Evolutionary conservation across 257 asterid genomes (phyloP), one percentile per base, ranked within the genome.

Genomic region (Anisodus acutangulus): DNA sequence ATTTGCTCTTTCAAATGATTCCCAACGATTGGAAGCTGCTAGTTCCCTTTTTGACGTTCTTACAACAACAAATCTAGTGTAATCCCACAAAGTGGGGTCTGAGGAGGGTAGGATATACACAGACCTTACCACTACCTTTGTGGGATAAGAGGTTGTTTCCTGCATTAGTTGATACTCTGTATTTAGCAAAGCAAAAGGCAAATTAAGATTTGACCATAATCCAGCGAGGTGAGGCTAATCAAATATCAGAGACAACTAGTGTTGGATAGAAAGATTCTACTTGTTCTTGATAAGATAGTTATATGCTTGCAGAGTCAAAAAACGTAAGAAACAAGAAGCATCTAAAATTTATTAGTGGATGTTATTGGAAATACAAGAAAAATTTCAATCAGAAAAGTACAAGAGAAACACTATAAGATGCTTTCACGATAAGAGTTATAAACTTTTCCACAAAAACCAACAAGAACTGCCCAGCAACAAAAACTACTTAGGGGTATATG

Each of bases 181-280:
- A 8, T 39, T 41, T 69, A 41, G 78, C 31, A 39, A 15, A 15
- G 39, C 6, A 69, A 35, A 39, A 8, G 31, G 31, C 8, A 69
- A 69, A 15, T 13, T 39, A 13, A 69, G 31, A 41, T 16, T 17
- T 17, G 4, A 71, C 39, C 80, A 71, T 58, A 49, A 45, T 5
- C 35, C 10, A 0, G 4, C 5, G 16, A 9, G 7, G 15, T 0
- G 80, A 39, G 17, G 58, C 9, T 22, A 71, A 45, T 71, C 37
- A 49, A 22, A 22, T 74, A 19, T 19, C 13, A 11, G 43, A 74
- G 22, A 49, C 43, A 12, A 53, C 43, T 26, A 53, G 6, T 49
- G 81, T 12, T 49, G 47, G 15, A 51, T 76, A 15, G 13, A 51
- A 76, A 76, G 8, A 76, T 12, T 76, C 45, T 76, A 76, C n/a